phyloP scores from a whole-genome alignment of 2,329 filamentous ascomycete genomes.

The Fusarium anguioides region DNA sequence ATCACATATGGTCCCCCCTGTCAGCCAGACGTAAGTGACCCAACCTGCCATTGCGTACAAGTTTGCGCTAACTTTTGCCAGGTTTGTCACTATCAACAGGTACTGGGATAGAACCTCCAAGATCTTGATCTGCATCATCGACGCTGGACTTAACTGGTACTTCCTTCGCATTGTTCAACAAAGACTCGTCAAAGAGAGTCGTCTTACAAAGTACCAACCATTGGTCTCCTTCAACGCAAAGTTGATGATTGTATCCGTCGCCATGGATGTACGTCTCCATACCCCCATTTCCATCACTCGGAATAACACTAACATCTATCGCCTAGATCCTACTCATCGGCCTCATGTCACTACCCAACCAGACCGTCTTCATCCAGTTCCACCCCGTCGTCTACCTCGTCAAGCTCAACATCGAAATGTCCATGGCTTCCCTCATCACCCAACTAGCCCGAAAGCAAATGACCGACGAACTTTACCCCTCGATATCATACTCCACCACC shows the following conservation, averaged over 20 bases:
- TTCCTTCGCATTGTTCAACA: constrained; percentile 60
- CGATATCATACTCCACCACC: constrained; percentile 18
- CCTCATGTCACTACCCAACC: constrained; percentile 49
- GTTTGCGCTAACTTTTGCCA: constrained; percentile 1
- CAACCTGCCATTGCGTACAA: too few species aligned
- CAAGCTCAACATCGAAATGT: constrained; percentile 65
- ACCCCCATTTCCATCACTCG: fast-evolving
- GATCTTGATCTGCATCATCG: constrained; percentile 61
- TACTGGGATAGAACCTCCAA: constrained; percentile 66
- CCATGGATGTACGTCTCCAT: constrained; percentile 56
- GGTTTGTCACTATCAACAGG: constrained; percentile 56
- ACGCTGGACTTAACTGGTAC: constrained; percentile 62
- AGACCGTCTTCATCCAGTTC: constrained; percentile 58
- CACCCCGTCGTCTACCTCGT: constrained; percentile 63
- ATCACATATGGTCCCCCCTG: constrained; percentile 54
- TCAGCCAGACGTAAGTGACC: constrained; percentile 47
- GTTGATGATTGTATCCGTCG: constrained; percentile 60
- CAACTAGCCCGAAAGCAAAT: constrained; percentile 44
- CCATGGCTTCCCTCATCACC: constrained; percentile 63
- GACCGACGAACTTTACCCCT: constrained; percentile 35
- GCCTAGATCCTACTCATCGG: constrained; percentile 44
- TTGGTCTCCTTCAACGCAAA: constrained; percentile 62
- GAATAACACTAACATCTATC: neutral
- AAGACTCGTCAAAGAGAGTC: constrained; percentile 58
- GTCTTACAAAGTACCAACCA: constrained; percentile 61